Base-by-base conservation (phyloP, 306 rosid genomes). In the Glycine soja region DNA sequence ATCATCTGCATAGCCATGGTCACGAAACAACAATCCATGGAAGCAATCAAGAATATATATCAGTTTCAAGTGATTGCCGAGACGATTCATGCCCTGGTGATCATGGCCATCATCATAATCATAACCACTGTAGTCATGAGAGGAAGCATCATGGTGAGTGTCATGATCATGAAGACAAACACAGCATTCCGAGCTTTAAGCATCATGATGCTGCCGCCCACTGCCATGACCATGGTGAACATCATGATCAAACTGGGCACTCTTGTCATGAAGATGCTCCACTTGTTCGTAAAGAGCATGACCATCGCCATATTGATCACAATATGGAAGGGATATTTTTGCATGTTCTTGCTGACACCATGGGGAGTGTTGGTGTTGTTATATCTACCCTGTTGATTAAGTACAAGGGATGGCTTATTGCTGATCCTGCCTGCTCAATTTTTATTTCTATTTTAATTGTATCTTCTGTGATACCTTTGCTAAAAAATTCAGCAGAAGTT, bases 291-390 rank as follows among this genome's bases (percentile, higher is more conserved):
- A 54, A 75, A 64, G 83, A 84, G 80, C 94, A 88, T 53, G 85
- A 67, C 16, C 97, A 91, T 76, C 94, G 16, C 78, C 99, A 95
- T 82, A 88, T 95, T 13, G 99, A 95, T 88, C 99, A 93, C 93
- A 95, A 95, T 76, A 95, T 95, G 99, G 97, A 95, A 91, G 99
- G 99, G 70, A 93, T 95, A 81, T 95, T 93, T 82, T 82, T 95
- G 85, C 99, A 95, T 64, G 98, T 95, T 80, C 86, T 95, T 85
- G 99, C 99, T 24, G 99, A 95, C 85, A 95, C 99, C 3, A 4
- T 95, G 88, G 99, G 99, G 57, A 95, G 99, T 82, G 99, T 95
- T 13, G 99, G 99, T 38, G 99, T 95, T 40, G 97, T 93, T 56
- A 85, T 95, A 83, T 95, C 99, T 3, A 93, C 99, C 36, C 92